Conservation (phyloP, 1,139 yeast genomes). For the Saccharomyces pastorianus region DNA sequence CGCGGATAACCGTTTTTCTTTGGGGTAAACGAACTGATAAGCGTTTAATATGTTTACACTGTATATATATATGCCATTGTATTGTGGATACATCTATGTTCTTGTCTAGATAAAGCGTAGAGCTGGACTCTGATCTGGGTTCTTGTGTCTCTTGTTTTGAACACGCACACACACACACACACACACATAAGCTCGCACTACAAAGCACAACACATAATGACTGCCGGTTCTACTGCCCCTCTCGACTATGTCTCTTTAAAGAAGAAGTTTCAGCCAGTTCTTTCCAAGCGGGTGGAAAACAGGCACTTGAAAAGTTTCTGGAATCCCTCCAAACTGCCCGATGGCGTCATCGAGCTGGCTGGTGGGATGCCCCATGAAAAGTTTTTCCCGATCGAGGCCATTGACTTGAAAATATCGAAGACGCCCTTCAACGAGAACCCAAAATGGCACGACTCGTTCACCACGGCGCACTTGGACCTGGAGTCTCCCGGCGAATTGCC, state of each 20-base stretch:
- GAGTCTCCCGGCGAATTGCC: constrained; percentile 29
- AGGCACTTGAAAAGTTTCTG: constrained; percentile 21
- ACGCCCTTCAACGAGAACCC: constrained; percentile 18
- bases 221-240: not conserved
- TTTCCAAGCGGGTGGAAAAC: constrained; percentile 17
- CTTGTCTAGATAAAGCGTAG: no score
- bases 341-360: constrained; percentile 41
- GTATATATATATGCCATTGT: no score
- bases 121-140: no score
- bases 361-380: constrained; percentile 56
- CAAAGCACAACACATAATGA: not conserved
- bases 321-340: constrained; percentile 34
- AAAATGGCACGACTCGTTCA: constrained; percentile 2
- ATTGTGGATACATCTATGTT: no score
- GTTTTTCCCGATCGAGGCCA: constrained; percentile 49
- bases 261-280: constrained; percentile 13
- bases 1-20: not conserved
- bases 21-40: not conserved
- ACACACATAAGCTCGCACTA: no score
- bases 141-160: no score
- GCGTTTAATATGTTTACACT: no score
- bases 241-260: constrained; percentile 8
- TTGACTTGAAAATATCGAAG: constrained; percentile 39
- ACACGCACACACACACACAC: no score
- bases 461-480: constrained; percentile 2